phyloP scores from a whole-genome alignment of 2,329 filamentous ascomycete genomes.

The Colletotrichum ledebouriae region DNA sequence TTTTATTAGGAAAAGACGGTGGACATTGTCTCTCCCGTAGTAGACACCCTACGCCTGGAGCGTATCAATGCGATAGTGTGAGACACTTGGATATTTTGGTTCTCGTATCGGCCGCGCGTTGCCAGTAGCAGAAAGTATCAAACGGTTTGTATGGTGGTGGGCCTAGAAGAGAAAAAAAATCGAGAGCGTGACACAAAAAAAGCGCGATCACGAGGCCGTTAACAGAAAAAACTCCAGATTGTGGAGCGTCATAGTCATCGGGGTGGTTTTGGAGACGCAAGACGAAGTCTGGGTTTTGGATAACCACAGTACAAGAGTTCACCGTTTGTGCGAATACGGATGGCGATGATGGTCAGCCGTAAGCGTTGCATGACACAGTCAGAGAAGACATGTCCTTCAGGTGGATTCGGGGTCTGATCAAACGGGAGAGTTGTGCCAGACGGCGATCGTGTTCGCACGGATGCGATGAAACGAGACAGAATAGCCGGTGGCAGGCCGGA shows the following conservation, averaged over 20 bases:
- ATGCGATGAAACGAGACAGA: conserved; percentile 34
- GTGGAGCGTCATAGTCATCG: conserved; percentile 24
- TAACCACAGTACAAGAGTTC: conserved; percentile 15
- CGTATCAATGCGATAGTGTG: neutral
- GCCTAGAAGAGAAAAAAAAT: neutral
- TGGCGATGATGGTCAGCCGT: conserved; percentile 20
- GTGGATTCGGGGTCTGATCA: conserved; percentile 22
- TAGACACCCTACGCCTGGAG: neutral
- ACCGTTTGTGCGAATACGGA: neutral
- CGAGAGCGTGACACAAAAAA: neutral
- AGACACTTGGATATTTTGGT: conserved; percentile 5
- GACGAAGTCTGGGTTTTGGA: conserved; percentile 24
- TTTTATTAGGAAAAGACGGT: conserved; percentile 7
- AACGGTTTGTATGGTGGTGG: neutral
- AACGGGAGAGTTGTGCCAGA: conserved; percentile 12
- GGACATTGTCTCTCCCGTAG: conserved; percentile 11
- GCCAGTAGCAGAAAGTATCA: neutral
- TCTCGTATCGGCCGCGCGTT: neutral
- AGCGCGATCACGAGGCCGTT: conserved; percentile 26
- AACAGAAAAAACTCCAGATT: conserved; percentile 16
- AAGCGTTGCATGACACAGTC: conserved; percentile 15
- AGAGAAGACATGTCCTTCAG: conserved; percentile 12
- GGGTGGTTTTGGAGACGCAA: conserved; percentile 21
- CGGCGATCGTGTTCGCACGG: conserved; percentile 24
- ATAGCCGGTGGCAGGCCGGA: neutral